Conservation (phyloP, 2,329 filamentous ascomycete species). For the Coniochaeta sp. region DNA sequence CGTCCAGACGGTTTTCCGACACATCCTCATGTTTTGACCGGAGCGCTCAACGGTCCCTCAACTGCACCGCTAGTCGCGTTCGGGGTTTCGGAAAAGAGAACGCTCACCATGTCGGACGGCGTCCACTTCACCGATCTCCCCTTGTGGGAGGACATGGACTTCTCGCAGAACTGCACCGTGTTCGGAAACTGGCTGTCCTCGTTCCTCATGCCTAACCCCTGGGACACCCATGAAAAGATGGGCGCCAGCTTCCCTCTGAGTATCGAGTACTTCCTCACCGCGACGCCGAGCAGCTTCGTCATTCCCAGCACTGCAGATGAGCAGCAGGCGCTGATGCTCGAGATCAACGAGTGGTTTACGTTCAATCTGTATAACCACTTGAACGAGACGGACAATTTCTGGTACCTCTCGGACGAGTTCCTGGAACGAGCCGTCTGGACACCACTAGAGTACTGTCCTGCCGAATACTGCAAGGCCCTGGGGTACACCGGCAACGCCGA, state of each 20-base stretch:
- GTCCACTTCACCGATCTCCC: constrained; percentile 12
- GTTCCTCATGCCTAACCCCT: constrained; percentile 6
- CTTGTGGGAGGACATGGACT: constrained; percentile 9
- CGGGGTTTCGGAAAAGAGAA: background rate
- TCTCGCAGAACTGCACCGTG: constrained; percentile 10
- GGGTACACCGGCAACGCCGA: constrained; percentile 12
- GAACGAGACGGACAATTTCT: background rate
- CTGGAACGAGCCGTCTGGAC: constrained; percentile 5
- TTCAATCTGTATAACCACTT: constrained; percentile 3
- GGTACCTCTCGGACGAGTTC: constrained; percentile 3
- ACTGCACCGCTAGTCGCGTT: background rate
- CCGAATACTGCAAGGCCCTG: constrained; percentile 12
- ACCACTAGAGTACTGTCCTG: constrained; percentile 4
- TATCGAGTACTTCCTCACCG: background rate
- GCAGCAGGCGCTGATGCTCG: background rate
- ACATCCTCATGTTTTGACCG: background rate
- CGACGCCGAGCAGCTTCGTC: background rate
- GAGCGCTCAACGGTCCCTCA: too few species aligned
- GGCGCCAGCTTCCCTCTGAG: constrained; percentile 4
- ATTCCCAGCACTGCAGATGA: background rate
- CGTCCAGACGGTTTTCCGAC: background rate
- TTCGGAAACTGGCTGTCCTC: constrained; percentile 11
- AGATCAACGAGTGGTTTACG: background rate
- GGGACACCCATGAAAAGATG: constrained; percentile 2
- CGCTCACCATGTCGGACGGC: constrained; percentile 3